These are phyloP conservation scores for Salvia miltiorrhiza DNA, from an alignment of 257 asterid genomes.

Conservation along the genomic window DNA sequence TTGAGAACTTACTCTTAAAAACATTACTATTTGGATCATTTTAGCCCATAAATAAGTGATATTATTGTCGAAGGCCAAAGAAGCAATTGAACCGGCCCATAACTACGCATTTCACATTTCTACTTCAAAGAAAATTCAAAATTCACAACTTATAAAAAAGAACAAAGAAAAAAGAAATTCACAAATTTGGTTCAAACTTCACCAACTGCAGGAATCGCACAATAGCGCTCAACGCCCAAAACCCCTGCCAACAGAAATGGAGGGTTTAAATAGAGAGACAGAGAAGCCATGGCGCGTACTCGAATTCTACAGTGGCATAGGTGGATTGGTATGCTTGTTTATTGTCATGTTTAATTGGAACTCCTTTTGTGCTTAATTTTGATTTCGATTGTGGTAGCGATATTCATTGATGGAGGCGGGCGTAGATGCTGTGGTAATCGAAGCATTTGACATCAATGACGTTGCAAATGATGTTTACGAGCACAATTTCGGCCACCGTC, in stretches of 20 bases:
- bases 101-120: no score
- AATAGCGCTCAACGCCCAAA: neutral
- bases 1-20: no score
- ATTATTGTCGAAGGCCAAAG: no score
- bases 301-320: conserved; percentile 95
- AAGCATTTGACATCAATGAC: conserved; percentile 91
- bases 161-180: no score
- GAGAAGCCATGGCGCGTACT: conserved; percentile 75
- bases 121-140: neutral
- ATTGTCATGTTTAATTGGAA: neutral
- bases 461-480: conserved; percentile 87
- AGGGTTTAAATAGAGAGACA: conserved; percentile 40
- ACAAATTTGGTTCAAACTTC: neutral
- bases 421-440: conserved; percentile 67
- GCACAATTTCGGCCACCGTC: conserved; percentile 92
- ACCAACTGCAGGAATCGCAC: neutral
- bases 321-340: conserved; percentile 60
- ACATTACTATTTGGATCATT: no score
- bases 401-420: conserved; percentile 74
- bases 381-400: conserved; percentile 37
- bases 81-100: no score
- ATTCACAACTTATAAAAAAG: no score
- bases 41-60: no score
- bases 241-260: conserved; percentile 29
- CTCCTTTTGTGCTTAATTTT: neutral